These are phyloP conservation scores for Fusarium tjaetaba DNA, from an alignment of 2,329 filamentous ascomycete genomes.

Conservation along the genomic window DNA sequence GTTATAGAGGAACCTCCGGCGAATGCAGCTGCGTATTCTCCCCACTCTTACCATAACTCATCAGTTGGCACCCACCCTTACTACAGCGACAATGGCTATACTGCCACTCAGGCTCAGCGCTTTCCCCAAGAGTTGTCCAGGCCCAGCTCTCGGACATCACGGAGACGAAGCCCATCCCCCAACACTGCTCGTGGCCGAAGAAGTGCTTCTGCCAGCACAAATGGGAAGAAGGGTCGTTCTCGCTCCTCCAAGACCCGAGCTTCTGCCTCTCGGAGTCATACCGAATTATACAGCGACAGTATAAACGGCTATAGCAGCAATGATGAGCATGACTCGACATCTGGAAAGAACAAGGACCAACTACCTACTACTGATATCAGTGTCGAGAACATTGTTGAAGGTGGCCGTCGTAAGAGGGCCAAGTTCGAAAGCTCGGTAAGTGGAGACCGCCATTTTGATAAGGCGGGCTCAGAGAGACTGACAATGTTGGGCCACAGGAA, in stretches of 20 bases:
- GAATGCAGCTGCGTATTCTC: constrained; percentile 58
- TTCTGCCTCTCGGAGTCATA: constrained; percentile 53
- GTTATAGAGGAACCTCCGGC: constrained; percentile 72
- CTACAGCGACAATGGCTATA: constrained; percentile 64
- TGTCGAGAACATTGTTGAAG: constrained; percentile 97
- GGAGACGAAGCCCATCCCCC: constrained; percentile 82
- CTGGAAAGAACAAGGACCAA: constrained; percentile 81
- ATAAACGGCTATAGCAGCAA: constrained; percentile 86
- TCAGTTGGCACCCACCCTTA: constrained; percentile 61
- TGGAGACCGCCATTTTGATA: constrained; percentile 39
- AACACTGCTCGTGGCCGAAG: constrained; percentile 74
- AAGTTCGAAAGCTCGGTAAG: constrained; percentile 98
- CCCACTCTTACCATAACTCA: constrained; percentile 63
- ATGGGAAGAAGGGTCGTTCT: constrained; percentile 72
- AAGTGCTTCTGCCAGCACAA: constrained; percentile 75
- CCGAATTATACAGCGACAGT: constrained; percentile 73
- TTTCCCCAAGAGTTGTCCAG: constrained; percentile 71
- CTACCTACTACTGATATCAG: constrained; percentile 97
- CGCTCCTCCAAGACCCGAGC: constrained; percentile 76
- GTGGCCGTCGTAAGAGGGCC: constrained; percentile 91
- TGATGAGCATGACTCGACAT: constrained; percentile 79
- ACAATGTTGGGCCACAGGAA: constrained; percentile 70
- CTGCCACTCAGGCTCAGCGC: constrained; percentile 58
- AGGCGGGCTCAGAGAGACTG: constrained; percentile 35
- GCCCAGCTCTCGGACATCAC: constrained; percentile 75